Evolutionary conservation across 176 grass and related monocot species (phyloP).

Genomic region (Carex cristatella): DNA sequence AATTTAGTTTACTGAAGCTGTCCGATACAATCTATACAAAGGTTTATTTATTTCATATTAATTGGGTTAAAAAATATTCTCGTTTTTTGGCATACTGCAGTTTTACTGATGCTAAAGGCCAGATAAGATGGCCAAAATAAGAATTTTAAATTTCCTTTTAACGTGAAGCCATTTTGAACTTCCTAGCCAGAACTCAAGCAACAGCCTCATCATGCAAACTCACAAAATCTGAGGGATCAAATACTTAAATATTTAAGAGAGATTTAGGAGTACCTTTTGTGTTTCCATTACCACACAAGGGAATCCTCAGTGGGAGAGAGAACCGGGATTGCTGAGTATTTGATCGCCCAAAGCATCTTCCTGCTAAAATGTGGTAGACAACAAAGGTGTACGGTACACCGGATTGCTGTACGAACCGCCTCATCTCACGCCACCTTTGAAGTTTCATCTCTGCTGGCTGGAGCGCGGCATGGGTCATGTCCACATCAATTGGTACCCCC

Average conservation of each 20-base stretch:
- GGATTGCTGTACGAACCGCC: neutral
- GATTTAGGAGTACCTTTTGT: constrained; percentile 17
- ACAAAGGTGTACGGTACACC: constrained; percentile 26
- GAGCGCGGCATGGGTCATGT: neutral
- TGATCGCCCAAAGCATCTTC: neutral
- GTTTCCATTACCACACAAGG: constrained; percentile 20
- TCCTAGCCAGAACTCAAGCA: neutral
- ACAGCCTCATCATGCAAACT: neutral
- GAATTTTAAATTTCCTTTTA: neutral
- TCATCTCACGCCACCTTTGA: neutral
- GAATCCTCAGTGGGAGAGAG: constrained; percentile 9
- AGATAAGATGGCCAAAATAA: neutral
- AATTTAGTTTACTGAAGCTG: neutral
- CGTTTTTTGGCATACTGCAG: neutral
- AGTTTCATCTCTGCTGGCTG: constrained; percentile 3
- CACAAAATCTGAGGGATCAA: neutral
- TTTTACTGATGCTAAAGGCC: neutral
- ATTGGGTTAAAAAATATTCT: too few species aligned
- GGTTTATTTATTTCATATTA: neutral
- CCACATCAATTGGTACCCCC: constrained; percentile 12
- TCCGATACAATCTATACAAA: neutral
- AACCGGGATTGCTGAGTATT: neutral
- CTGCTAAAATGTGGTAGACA: constrained; percentile 4
- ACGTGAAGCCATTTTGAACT: neutral
- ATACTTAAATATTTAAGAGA: neutral